These are phyloP conservation scores for Moesziomyces globuligerus DNA, from an alignment of 1,284 basidiomycete species.

Conservation along the genomic window DNA sequence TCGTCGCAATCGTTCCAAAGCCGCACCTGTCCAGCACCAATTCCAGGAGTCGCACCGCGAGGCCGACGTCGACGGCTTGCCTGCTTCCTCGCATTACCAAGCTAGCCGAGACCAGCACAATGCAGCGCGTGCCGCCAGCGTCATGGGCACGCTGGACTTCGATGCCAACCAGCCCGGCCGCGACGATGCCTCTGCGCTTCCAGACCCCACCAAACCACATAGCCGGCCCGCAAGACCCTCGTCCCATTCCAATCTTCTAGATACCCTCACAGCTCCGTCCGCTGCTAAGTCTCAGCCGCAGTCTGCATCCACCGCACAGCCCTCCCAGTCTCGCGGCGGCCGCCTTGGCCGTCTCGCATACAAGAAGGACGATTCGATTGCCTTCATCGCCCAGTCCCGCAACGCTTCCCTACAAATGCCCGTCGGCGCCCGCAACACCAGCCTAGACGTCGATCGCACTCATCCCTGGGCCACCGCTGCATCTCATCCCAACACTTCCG, in stretches of 20 bases:
- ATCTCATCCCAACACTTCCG: slow-evolving; percentile 1
- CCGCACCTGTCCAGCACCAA: slow-evolving; percentile 6
- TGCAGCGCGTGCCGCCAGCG: slow-evolving; percentile 14
- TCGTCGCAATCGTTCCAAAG: slow-evolving; percentile 16
- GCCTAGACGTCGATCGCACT: neutral
- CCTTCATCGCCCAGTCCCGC: slow-evolving; percentile 34
- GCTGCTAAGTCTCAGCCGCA: neutral
- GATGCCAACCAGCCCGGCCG: slow-evolving; percentile 2
- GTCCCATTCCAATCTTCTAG: slow-evolving; percentile 27
- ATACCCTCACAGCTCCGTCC: neutral
- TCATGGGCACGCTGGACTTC: slow-evolving; percentile 25
- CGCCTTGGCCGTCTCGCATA: slow-evolving; percentile 43
- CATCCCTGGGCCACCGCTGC: slow-evolving; percentile 1
- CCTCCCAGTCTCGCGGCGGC: slow-evolving; percentile 24
- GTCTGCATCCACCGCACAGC: slow-evolving; percentile 1
- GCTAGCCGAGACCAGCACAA: neutral
- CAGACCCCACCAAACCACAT: neutral
- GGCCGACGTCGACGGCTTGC: too few relatives aligned
- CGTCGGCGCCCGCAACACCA: slow-evolving; percentile 1
- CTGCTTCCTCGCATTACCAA: neutral
- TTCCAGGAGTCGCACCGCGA: neutral
- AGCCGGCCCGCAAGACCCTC: slow-evolving; percentile 16
- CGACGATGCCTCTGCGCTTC: neutral
- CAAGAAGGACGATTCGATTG: slow-evolving; percentile 46
- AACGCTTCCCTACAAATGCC: slow-evolving; percentile 22